A percentile compares a stretch with the other conserved stretches of the same genome.
phyloP scores from a whole-genome alignment of 495 filamentous ascomycete genomes.

The Cryomyces antarcticus region DNA sequence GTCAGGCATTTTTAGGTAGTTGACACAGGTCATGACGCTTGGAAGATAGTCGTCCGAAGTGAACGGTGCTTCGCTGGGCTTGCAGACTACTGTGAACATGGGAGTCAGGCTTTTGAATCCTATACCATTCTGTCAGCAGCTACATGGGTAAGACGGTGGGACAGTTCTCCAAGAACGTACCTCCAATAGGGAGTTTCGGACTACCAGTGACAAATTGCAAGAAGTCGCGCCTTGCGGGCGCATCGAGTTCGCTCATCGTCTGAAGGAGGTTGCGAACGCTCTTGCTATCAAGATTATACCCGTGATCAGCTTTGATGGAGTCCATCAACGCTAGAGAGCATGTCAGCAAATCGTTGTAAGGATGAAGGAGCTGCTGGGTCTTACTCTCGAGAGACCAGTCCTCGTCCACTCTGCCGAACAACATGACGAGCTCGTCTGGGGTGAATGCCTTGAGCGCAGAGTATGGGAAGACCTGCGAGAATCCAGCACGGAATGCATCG shows the following conservation, averaged over 20 bases:
- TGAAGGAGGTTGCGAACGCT: constrained; percentile 88
- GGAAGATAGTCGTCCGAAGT: constrained; percentile 92
- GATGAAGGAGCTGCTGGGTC: constrained; percentile 12
- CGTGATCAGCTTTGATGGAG: constrained; percentile 98
- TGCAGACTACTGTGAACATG: constrained; percentile 98
- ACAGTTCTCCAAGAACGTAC: constrained; percentile 29
- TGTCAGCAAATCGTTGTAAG: constrained; percentile 7
- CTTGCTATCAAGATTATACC: constrained; percentile 97
- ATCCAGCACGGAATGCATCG: constrained; percentile 76
- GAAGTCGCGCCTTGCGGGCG: constrained; percentile 72
- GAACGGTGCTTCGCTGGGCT: constrained; percentile 86
- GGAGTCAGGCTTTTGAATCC: constrained; percentile 94
- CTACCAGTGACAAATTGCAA: constrained; percentile 97
- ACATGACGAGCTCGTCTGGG: constrained; percentile 84
- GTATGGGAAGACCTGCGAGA: constrained; percentile 94
- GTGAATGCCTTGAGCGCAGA: constrained; percentile 85
- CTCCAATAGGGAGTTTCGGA: constrained; percentile 94
- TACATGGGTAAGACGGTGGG: not conserved
- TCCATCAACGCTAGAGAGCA: constrained; percentile 62
- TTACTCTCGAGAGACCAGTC: constrained; percentile 96
- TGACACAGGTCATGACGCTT: constrained; percentile 98
- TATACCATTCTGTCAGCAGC: constrained; percentile 19
- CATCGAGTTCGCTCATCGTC: constrained; percentile 73
- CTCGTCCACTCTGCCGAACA: constrained; percentile 87
- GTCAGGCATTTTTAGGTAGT: constrained; percentile 96